Percentiles rank a stretch among this genome's conserved stretches.
These are phyloP conservation scores for Berkeleyomyces basicola DNA, from an alignment of 2,329 filamentous ascomycete species.

Conservation along the genomic window DNA sequence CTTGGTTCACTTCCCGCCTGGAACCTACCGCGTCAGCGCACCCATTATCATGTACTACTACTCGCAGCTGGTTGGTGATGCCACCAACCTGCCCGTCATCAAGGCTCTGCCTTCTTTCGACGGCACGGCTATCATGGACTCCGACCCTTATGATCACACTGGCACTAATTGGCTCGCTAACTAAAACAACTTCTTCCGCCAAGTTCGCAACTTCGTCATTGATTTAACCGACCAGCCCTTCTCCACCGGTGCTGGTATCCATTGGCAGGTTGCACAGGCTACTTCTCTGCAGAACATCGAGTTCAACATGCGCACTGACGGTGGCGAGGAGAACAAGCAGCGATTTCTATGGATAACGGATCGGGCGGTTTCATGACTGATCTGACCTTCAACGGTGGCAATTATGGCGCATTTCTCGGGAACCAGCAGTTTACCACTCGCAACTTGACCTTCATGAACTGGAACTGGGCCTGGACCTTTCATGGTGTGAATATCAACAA, in stretches of 20 bases:
- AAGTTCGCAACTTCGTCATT: conserved; percentile 67
- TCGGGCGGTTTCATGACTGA: conserved; percentile 75
- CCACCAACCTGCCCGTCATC: conserved; percentile 51
- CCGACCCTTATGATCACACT: conserved; percentile 59
- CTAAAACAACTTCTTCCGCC: conserved; percentile 72
- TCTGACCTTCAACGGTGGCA: conserved; percentile 67
- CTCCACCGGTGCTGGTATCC: conserved; percentile 50
- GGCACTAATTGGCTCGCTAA: conserved; percentile 65
- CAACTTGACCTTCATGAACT: conserved; percentile 74
- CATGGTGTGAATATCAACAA: conserved; percentile 61
- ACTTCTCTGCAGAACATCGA: conserved; percentile 66
- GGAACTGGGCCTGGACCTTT: conserved; percentile 80
- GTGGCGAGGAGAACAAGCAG: conserved; percentile 47
- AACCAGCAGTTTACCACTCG: conserved; percentile 79
- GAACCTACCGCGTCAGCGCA: conserved; percentile 65
- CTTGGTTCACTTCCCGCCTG: conserved; percentile 79
- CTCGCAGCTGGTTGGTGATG: conserved; percentile 81
- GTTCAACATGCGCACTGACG: conserved; percentile 60
- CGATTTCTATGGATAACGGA: conserved; percentile 71
- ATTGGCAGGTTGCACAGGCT: conserved; percentile 76
- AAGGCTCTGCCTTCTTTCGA: conserved; percentile 56
- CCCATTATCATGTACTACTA: conserved; percentile 82
- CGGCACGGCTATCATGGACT: conserved; percentile 84
- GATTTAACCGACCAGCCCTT: conserved; percentile 52
- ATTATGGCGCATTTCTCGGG: conserved; percentile 61